Base-by-base conservation (phyloP, 805 yeast species). In the Maudiozyma bulderi region DNA sequence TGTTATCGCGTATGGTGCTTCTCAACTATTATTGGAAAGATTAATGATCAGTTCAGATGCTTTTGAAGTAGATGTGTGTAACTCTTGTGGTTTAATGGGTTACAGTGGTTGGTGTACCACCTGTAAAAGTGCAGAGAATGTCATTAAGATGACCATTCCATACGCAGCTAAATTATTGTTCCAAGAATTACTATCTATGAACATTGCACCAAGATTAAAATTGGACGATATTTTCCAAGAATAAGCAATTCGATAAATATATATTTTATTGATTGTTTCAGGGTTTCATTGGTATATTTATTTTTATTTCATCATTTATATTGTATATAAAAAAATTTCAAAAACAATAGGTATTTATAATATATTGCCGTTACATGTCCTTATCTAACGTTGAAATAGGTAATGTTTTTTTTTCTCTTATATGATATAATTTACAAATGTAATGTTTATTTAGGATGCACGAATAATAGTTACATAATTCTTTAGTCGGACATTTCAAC, bases 1-100 rank as follows among this genome's bases (percentile, higher is more conserved):
- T 83, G 96, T 93, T 55, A 95, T 93, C 70, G 99, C 99, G 1
- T 93, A 93, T 61, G 99, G 99, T 62, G 99, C 99, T 0, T 90
- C 97, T 5, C 98, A 91, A 69, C 73, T 93, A 57, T 74, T 93
- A 56, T 72, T 93, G 53, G 99, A 93, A 70, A 81, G 99, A 69
- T 76, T 93, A 61, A 93, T 93, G 99, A 72, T 90, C 46, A 86
- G 96, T 47, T 90, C 98, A 0, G 99, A 93, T 73, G 98, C 97
- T 0, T 93, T 93, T 64, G 98, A 93, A 58, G 97, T 93, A 32
- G 98, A 93, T 62, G 82, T 93, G 35, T 93, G 99, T 73, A 85
- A 84, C 61, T 72, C 78, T 41, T 93, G 99, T 76, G 99, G 99
- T 13, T 77, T 93, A 55, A 87, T 93, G 96, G 98, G 99, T 29